A percentile compares a stretch with the other conserved stretches of the same genome.
Evolutionary conservation across 257 asterid genomes (phyloP).

Genomic region (Salvia rosmarinus): DNA sequence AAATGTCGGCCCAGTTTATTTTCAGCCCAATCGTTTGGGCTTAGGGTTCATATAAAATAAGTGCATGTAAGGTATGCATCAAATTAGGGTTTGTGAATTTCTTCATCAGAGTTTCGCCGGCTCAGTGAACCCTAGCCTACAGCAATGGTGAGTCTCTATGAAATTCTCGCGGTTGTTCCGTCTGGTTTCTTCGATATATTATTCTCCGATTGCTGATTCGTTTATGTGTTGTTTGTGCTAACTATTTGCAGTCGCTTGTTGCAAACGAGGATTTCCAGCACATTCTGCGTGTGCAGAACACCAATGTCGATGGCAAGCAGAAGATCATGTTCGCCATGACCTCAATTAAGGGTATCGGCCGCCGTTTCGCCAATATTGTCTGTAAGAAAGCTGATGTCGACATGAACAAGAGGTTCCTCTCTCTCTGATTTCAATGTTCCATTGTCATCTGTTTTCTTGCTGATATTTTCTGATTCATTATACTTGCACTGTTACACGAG

Average conservation of each 20-base stretch:
- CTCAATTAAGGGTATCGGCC: slow-evolving; percentile 89
- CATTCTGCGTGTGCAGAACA: slow-evolving; percentile 87
- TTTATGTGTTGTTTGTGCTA: neutral
- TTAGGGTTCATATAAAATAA: neutral
- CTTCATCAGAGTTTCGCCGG: neutral
- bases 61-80: neutral
- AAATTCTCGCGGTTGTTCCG: neutral
- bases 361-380: slow-evolving; percentile 82
- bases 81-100: slow-evolving; percentile 10
- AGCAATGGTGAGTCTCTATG: slow-evolving; percentile 5
- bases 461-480: neutral
- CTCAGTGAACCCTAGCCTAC: slow-evolving; percentile 4
- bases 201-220: neutral
- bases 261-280: slow-evolving; percentile 87
- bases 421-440: neutral
- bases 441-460: neutral
- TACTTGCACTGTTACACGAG: no score
- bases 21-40: neutral
- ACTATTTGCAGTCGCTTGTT: slow-evolving; percentile 59
- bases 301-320: slow-evolving; percentile 89
- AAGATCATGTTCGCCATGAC: slow-evolving; percentile 93
- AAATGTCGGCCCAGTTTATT: neutral
- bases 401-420: slow-evolving; percentile 75
- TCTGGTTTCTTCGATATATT: neutral
- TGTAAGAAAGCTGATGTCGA: slow-evolving; percentile 89